A percentile compares a stretch with the other conserved stretches of the same genome.
Conservation (phyloP, 768 basidiomycete genomes). For the Brasilioporus rufonigricans region DNA sequence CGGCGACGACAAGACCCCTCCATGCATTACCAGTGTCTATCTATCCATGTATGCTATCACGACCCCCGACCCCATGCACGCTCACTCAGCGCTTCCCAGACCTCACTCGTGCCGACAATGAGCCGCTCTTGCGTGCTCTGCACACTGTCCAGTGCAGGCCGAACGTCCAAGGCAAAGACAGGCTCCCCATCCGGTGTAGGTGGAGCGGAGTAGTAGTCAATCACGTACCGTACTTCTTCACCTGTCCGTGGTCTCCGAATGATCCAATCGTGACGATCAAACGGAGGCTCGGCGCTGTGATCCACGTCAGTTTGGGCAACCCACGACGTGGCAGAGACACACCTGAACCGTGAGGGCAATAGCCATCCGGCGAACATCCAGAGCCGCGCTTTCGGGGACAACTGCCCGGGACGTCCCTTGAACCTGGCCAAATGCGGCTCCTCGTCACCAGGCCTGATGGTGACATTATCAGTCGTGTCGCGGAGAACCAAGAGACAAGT, state of each 20-base stretch:
- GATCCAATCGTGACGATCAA: slow-evolving; percentile 98
- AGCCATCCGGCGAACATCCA: slow-evolving; percentile 87
- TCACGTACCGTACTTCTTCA: slow-evolving; percentile 90
- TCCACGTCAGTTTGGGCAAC: slow-evolving; percentile 1
- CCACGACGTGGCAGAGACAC: slow-evolving; percentile 26
- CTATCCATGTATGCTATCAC: slow-evolving; percentile 10
- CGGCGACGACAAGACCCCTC: background rate
- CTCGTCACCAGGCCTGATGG: slow-evolving; percentile 48
- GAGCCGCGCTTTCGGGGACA: slow-evolving; percentile 92
- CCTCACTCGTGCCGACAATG: slow-evolving; percentile 62
- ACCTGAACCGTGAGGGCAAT: slow-evolving; percentile 90
- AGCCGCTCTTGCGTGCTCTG: slow-evolving; percentile 75
- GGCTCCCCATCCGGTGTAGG: slow-evolving; percentile 88
- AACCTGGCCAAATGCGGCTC: slow-evolving; percentile 78
- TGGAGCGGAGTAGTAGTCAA: slow-evolving; percentile 97
- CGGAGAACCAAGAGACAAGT: background rate
- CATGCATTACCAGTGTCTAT: slow-evolving; percentile 4
- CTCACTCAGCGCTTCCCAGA: slow-evolving; percentile 47
- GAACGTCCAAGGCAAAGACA: slow-evolving; percentile 92
- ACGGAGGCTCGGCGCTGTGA: slow-evolving; percentile 82
- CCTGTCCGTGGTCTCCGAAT: slow-evolving; percentile 77
- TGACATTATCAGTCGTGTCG: background rate
- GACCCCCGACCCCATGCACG: slow-evolving; percentile 26
- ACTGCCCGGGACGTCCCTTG: slow-evolving; percentile 85
- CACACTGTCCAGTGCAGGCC: slow-evolving; percentile 88